Evolutionary conservation across 495 filamentous ascomycete genomes (phyloP), one percentile per base, ranked within the genome.

Genomic region (Podospora australis): DNA sequence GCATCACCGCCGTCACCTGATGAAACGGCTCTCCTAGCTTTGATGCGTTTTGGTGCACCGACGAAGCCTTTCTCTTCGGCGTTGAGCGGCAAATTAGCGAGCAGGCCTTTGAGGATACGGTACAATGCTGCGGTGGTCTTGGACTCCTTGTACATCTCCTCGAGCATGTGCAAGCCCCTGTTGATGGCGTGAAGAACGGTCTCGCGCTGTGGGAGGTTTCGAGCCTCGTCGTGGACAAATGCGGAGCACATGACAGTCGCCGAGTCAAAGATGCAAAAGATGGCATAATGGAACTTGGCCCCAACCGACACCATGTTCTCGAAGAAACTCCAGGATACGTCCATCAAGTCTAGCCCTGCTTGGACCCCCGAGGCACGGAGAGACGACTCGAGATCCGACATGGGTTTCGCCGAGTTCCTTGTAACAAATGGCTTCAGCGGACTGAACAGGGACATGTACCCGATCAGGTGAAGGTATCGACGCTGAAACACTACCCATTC

Each of bases 241-340:
- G 70, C 72, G 3, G 74, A 74, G 52, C 71, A 75, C 26, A 78
- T 49, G 49, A 71, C 64, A 5, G 73, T 71, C 1, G 70, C 64
- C 1, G 72, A 71, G 44, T 78, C 72, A 40, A 79, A 78, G 11
- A 77, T 64, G 36, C 70, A 62, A 42, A 78, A 78, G n/a, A 72
- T 68, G 29, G 75, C 68, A 35, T 73, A 65, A 39, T 78, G 70
- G 38, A 76, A 78, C 44, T 71, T 74, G 20, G 69, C 68, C 39
- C 72, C 70, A 4, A 62, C 55, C 9, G 73, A 72, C 11, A 60
- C 66, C 8, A 73, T 47, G 24, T 60, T 62, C 8, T 74, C 62
- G 46, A 71, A 70, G 7, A 78, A 64, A 14, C 29, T 50, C 39
- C 62, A 67, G 20, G 70, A 66, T 3, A 66, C 57, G 20, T 67